Percentiles rank a stretch among this genome's conserved stretches.
Conservation (phyloP, 75 land plant genomes). For the Sequoiadendron giganteum region DNA sequence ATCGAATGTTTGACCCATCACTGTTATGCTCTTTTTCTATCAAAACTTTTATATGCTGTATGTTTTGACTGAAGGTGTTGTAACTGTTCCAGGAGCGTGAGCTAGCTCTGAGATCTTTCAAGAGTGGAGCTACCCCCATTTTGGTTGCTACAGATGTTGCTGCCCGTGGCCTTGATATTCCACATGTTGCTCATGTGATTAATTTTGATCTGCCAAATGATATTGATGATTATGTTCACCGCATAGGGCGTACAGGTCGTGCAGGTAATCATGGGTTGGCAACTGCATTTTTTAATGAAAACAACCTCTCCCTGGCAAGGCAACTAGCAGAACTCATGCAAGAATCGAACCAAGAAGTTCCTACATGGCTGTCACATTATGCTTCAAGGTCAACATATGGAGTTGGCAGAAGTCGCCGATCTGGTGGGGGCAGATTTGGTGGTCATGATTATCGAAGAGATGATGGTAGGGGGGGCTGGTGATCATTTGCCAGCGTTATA, state of each 20-base stretch:
- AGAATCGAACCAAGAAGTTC: constrained; percentile 87
- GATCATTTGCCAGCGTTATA: constrained; percentile 1
- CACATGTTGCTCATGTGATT: constrained; percentile 89
- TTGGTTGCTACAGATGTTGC: constrained; percentile 94
- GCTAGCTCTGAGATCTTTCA: constrained; percentile 76
- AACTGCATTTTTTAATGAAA: constrained; percentile 91
- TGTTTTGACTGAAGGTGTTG: constrained; percentile 10
- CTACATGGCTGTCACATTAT: constrained; percentile 66
- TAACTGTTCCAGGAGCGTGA: constrained; percentile 67
- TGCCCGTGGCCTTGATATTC: constrained; percentile 87
- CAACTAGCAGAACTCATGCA: constrained; percentile 77
- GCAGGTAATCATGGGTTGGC: constrained; percentile 93
- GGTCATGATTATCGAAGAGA: constrained; percentile 79
- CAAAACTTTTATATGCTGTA: constrained; percentile 1
- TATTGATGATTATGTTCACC: constrained; percentile 94
- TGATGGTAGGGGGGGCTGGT: constrained; percentile 13
- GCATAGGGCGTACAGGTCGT: constrained; percentile 90
- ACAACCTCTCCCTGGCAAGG: constrained; percentile 67
- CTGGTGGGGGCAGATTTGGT: constrained; percentile 77
- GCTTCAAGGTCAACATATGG: constrained; percentile 51
- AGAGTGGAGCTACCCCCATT: constrained; percentile 75
- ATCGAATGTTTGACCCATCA: neutral
- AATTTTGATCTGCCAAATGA: constrained; percentile 92
- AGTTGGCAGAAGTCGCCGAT: constrained; percentile 43
- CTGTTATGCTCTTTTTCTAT: neutral